These are phyloP conservation scores for Dipodascopsis uninucleata DNA, from an alignment of 805 yeast species.

Conservation along the genomic window DNA sequence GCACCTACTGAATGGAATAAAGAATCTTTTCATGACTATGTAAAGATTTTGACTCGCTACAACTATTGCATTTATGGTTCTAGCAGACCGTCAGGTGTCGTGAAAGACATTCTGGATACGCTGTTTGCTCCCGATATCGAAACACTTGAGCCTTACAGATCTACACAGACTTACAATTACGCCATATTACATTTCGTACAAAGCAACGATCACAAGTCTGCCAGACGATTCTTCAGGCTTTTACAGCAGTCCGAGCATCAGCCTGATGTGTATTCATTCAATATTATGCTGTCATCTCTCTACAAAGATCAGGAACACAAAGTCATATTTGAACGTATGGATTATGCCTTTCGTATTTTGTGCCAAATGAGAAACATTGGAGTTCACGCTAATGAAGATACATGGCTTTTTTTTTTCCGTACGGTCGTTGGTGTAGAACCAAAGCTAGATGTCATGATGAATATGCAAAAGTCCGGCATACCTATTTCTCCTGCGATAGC, in stretches of 20 bases:
- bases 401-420: constrained; percentile 10
- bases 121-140: constrained; percentile 1
- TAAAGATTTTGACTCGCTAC: too few species aligned
- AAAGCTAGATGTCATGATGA: constrained; percentile 8
- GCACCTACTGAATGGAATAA: constrained; percentile 4
- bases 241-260: background rate
- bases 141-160: background rate
- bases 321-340: constrained; percentile 4
- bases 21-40: constrained; percentile 8
- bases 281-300: constrained; percentile 10
- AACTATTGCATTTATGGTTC: too few species aligned
- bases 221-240: constrained; percentile 1
- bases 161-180: constrained; percentile 8
- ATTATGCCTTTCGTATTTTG: background rate
- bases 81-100: constrained; percentile 2
- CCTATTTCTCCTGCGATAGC: constrained; percentile 2
- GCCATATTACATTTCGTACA: constrained; percentile 8
- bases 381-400: constrained; percentile 7
- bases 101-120: constrained; percentile 1
- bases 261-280: constrained; percentile 16
- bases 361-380: background rate
- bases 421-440: constrained; percentile 3
- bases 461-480: constrained; percentile 12
- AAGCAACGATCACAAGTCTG: background rate
- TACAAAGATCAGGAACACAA: background rate